phyloP scores from a whole-genome alignment of 805 yeast genomes.

The Candida pini region DNA sequence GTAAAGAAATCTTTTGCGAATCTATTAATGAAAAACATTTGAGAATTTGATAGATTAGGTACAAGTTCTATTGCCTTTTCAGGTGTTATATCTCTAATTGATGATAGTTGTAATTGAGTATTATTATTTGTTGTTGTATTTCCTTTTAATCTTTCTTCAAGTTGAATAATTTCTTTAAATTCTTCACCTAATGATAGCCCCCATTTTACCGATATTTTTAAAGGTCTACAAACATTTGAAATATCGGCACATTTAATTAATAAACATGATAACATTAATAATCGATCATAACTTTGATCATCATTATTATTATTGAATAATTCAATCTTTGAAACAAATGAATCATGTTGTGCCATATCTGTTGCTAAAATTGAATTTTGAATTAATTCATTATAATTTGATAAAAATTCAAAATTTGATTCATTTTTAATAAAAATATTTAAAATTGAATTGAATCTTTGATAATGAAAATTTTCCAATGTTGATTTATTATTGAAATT shows the following conservation, averaged over 20 bases:
- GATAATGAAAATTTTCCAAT: constrained; percentile 76
- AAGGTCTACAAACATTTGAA: constrained; percentile 83
- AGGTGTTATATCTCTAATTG: constrained; percentile 28
- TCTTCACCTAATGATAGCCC: constrained; percentile 75
- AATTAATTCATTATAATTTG: constrained; percentile 6
- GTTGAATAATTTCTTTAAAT: constrained; percentile 56
- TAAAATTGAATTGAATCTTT: constrained; percentile 48
- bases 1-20: constrained; percentile 76
- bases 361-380: constrained; percentile 58
- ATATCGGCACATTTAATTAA: constrained; percentile 94
- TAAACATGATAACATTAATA: constrained; percentile 50
- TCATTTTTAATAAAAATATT: constrained; percentile 10
- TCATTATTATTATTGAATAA: constrained; percentile 22
- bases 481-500: constrained; percentile 62
- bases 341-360: constrained; percentile 88
- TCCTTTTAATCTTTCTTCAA: constrained; percentile 34
- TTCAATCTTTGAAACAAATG: constrained; percentile 53
- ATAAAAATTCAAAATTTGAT: neutral
- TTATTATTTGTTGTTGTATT: constrained; percentile 5
- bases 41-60: constrained; percentile 60
- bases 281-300: constrained; percentile 20
- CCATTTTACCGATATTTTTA: constrained; percentile 77
- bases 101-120: constrained; percentile 9
- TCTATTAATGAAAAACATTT: constrained; percentile 73
- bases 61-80: constrained; percentile 40